Percentiles rank a stretch among this genome's conserved stretches.
Conservation (phyloP, 805 yeast species). For the Citeromyces matritensis region DNA sequence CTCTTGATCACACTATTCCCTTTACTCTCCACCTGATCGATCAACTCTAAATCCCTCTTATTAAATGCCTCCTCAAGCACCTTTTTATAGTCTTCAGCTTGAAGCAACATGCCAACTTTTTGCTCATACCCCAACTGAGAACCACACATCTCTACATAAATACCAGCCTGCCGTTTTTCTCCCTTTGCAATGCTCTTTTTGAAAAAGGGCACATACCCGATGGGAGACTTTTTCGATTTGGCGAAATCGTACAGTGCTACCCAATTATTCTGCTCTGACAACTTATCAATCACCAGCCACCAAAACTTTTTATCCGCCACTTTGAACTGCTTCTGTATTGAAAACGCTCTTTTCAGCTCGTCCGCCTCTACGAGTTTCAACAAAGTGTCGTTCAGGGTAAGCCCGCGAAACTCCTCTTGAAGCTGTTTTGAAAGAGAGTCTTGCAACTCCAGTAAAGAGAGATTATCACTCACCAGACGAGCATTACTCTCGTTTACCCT, state of each 20-base stretch:
- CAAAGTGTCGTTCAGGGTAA: slow-evolving; percentile 34
- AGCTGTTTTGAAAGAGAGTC: slow-evolving; percentile 24
- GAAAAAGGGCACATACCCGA: slow-evolving; percentile 57
- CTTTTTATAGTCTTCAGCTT: slow-evolving; percentile 31
- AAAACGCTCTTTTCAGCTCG: slow-evolving; percentile 33
- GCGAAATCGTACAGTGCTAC: slow-evolving; percentile 41
- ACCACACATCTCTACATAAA: slow-evolving; percentile 37
- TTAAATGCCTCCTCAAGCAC: slow-evolving; percentile 35
- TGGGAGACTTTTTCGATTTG: slow-evolving; percentile 40
- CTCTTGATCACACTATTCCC: slow-evolving; percentile 7
- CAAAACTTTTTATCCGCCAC: slow-evolving; percentile 43
- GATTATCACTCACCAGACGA: slow-evolving; percentile 25
- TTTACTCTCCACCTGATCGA: slow-evolving; percentile 11
- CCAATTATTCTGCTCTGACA: slow-evolving; percentile 32
- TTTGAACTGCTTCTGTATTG: slow-evolving; percentile 34
- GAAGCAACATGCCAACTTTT: slow-evolving; percentile 31
- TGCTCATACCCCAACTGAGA: slow-evolving; percentile 24
- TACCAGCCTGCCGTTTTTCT: slow-evolving; percentile 42
- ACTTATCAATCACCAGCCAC: slow-evolving; percentile 32
- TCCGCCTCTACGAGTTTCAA: slow-evolving; percentile 24
- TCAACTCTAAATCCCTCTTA: slow-evolving; percentile 22
- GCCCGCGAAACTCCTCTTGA: slow-evolving; percentile 20
- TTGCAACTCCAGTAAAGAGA: slow-evolving; percentile 26
- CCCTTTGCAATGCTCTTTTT: slow-evolving; percentile 36
- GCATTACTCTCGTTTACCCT: slow-evolving; percentile 17